A percentile compares a stretch with the other conserved stretches of the same genome.
Evolutionary conservation across 2,329 filamentous ascomycete species (phyloP).

Genomic region (Pseudocercospora fuligena): DNA sequence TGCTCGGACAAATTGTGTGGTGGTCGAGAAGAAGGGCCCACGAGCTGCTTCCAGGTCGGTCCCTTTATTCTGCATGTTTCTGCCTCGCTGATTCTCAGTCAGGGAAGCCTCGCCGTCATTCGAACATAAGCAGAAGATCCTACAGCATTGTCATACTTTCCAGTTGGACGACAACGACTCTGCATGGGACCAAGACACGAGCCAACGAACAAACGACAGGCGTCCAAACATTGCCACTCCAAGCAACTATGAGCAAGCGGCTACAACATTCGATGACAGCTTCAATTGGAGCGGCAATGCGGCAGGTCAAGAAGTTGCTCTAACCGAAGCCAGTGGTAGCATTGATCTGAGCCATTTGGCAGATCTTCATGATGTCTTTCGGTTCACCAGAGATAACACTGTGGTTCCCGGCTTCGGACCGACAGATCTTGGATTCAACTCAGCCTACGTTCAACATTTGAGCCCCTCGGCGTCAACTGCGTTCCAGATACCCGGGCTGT

Average conservation of each 20-base stretch:
- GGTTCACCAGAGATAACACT: slow-evolving; percentile 27
- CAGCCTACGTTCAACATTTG: slow-evolving; percentile 17
- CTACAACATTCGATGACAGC: not conserved
- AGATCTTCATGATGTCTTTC: slow-evolving; percentile 30
- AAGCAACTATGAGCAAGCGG: not conserved
- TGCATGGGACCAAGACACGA: not conserved
- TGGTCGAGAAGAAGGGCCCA: not conserved
- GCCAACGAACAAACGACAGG: not conserved
- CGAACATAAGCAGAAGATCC: not conserved
- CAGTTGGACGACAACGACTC: not conserved
- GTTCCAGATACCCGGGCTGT: not conserved
- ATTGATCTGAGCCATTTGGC: slow-evolving; percentile 30
- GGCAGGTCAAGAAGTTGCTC: not conserved
- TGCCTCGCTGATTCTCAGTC: not conserved
- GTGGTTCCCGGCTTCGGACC: slow-evolving; percentile 17
- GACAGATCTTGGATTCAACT: slow-evolving; percentile 16
- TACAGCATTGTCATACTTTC: not conserved
- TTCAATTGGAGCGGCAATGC: not conserved
- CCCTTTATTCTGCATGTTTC: not conserved
- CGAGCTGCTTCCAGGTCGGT: not conserved
- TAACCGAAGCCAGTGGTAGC: slow-evolving; percentile 17
- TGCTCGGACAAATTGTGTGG: not conserved
- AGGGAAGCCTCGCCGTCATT: not conserved
- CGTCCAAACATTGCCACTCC: not conserved
- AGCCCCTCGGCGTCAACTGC: slow-evolving; percentile 14